A percentile compares a stretch with the other conserved stretches of the same genome.
phyloP scores from a whole-genome alignment of 2,329 filamentous ascomycete genomes.

The Alternaria angustiovoidea region DNA sequence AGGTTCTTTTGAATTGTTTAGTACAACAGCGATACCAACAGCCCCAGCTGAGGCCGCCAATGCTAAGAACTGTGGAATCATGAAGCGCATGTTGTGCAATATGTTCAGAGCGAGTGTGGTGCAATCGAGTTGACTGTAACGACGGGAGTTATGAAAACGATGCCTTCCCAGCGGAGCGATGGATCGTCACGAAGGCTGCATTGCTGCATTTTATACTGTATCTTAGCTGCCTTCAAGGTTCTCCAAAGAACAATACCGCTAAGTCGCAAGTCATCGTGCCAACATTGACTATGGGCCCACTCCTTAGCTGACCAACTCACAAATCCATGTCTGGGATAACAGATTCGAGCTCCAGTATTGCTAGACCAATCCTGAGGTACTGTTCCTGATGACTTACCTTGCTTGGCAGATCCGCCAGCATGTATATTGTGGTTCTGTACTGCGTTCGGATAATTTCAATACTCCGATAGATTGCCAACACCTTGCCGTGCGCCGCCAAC shows the following conservation, averaged over 20 bases:
- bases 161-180: not conserved
- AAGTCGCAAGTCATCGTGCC: not conserved
- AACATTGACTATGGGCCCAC: not conserved
- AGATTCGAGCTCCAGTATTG: constrained; percentile 1
- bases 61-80: constrained; percentile 19
- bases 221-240: not conserved
- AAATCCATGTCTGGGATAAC: not conserved
- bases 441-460: constrained; percentile 22
- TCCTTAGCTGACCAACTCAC: not conserved
- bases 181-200: not conserved
- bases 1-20: constrained; percentile 29
- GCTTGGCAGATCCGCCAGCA: constrained; percentile 14
- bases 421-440: constrained; percentile 9
- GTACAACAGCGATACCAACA: constrained; percentile 35
- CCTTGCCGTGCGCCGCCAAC: no score
- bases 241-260: not conserved
- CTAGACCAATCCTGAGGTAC: not conserved
- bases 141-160: not conserved
- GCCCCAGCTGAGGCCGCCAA: constrained; percentile 30
- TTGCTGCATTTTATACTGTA: constrained; percentile 1
- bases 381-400: not conserved
- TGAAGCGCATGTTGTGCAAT: constrained; percentile 24
- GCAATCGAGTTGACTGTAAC: not conserved
- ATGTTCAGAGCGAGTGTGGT: not conserved
- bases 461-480: constrained; percentile 20